phyloP scores from a whole-genome alignment of 225 moss, liverwort and hornwort genomes.

The Bryoerythrophyllum caledonicum region DNA sequence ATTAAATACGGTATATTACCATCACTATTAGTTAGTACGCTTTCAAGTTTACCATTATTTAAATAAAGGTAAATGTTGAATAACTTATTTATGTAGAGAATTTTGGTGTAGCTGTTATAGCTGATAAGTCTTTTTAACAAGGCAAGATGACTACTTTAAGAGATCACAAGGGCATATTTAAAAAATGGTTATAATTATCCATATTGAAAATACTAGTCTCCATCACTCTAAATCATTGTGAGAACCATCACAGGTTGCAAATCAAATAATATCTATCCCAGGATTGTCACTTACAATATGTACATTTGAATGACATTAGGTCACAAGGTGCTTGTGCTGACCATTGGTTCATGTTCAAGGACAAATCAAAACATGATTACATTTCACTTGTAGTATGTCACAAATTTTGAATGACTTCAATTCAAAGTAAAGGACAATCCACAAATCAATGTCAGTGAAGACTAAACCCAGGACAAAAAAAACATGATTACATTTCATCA shows the following conservation, averaged over 20 bases:
- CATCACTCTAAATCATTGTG: background rate
- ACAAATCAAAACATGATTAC: background rate
- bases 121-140: too few relatives aligned
- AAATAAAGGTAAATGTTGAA: too few relatives aligned
- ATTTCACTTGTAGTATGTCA: background rate
- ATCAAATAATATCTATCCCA: background rate
- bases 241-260: background rate
- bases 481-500: background rate
- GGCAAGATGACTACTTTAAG: too few relatives aligned
- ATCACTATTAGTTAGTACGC: too few relatives aligned
- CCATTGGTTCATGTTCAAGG: background rate
- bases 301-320: background rate
- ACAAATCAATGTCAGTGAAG: background rate
- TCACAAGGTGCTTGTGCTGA: background rate
- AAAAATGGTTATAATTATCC: too few relatives aligned
- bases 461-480: background rate
- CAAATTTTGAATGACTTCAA: background rate
- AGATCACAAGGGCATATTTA: too few relatives aligned
- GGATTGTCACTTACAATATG: background rate
- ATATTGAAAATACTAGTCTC: background rate
- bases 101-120: too few relatives aligned
- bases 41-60: too few relatives aligned
- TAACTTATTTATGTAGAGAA: too few relatives aligned
- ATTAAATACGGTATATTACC: too few relatives aligned
- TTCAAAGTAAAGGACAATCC: background rate